Base-by-base conservation (phyloP, 495 filamentous ascomycete genomes). In the Penicillium bovifimosum region DNA sequence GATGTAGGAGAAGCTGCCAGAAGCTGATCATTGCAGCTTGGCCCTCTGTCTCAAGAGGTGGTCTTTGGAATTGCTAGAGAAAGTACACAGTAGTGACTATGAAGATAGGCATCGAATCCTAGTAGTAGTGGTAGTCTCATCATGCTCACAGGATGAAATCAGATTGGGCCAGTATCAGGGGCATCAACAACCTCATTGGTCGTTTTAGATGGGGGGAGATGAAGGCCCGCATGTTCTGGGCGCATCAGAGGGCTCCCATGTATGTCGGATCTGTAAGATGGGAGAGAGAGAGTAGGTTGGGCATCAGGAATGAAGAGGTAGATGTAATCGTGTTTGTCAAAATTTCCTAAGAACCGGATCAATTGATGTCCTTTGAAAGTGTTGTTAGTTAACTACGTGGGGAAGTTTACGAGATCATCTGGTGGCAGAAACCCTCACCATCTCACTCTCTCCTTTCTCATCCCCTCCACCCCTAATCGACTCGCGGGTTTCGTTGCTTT, bases 201-300 rank as follows among this genome's bases (percentile, higher is more conserved):
- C 13, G 14, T 34, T 46, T 8, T 6, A 11, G n/a, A 27, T 34
- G 11, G 29, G 31, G 43, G 43, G 16, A 24, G 31, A 35, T 47
- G 45, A 47, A 47, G 32, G 32, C 20, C 44, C 43, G 43, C 44
- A 47, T 32, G 45, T 47, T 47, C 45, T 47, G 33, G 45, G 45
- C 45, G 32, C 18, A 11, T 40, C 24, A 27, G 39, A 27, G 26
- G 10, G 24, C 26, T 14, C 39, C 5, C 20, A 42, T 24, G 31
- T 27, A 28, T 17, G 5, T 29, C 17, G 29, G 16, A 29, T n/a
- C 9, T 35, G n/a, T 16, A 47, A 14, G 8, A 2, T n/a, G 43
- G n/a, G 1, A 20, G n/a, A n/a, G n/a, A n/a, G n/a, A 24, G 31
- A 14, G 27, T 35, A 42, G 39, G 40, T 47, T 28, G 45, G 45